Evolutionary conservation across 108 stramenopile genomes (phyloP).

Genomic region (Mayamaea pseudoterrestris): DNA sequence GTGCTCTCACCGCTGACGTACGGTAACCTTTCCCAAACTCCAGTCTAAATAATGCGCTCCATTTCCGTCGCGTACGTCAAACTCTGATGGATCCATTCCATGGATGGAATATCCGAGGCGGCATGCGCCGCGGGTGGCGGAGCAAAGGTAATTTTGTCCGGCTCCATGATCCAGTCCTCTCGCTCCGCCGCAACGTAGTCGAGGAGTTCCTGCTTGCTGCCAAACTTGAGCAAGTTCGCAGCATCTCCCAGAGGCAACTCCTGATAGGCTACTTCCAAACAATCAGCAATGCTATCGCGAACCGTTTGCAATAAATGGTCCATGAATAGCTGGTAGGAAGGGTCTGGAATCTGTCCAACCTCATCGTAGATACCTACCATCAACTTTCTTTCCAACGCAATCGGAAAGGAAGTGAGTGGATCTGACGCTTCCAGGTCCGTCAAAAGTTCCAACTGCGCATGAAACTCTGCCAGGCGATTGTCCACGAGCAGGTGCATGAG

Average conservation of each 20-base stretch:
- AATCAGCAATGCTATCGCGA: constrained; percentile 77
- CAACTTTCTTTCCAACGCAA: constrained; percentile 69
- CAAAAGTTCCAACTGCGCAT: constrained; percentile 77
- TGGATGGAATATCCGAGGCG: constrained; percentile 63
- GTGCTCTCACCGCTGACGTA: no score
- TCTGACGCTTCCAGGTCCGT: constrained; percentile 50
- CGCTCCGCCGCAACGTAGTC: constrained; percentile 63
- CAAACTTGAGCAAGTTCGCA: constrained; percentile 70
- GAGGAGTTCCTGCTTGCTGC: constrained; percentile 35
- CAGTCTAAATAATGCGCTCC: constrained; percentile 84
- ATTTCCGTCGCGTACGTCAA: constrained; percentile 85
- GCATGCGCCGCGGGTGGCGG: constrained; percentile 37
- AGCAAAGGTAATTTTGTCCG: constrained; percentile 38
- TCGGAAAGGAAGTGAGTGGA: constrained; percentile 63
- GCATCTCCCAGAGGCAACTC: constrained; percentile 56
- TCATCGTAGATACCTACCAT: constrained; percentile 85
- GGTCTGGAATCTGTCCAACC: constrained; percentile 53
- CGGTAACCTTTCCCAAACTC: no score
- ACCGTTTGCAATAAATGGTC: constrained; percentile 66
- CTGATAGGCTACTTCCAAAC: constrained; percentile 72
- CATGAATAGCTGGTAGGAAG: constrained; percentile 69
- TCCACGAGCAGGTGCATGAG: constrained; percentile 81
- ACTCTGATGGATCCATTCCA: constrained; percentile 70
- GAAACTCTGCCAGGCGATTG: constrained; percentile 82
- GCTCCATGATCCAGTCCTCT: constrained; percentile 80